Evolutionary conservation across 495 filamentous ascomycete genomes (phyloP).

Genomic region (Podospora pseudopauciseta): DNA sequence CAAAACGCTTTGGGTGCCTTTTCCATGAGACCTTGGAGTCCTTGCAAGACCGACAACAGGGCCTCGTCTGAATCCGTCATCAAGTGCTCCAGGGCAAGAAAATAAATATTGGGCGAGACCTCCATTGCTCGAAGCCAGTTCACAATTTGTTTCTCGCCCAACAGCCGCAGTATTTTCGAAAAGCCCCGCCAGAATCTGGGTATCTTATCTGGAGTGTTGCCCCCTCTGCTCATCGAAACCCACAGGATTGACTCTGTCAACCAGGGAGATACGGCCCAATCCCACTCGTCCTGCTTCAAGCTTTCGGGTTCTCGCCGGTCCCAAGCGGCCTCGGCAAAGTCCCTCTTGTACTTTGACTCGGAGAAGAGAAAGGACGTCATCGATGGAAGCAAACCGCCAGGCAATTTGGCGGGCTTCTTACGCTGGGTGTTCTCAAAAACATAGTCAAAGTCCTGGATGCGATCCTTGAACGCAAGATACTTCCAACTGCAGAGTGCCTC

Average conservation of each 20-base stretch:
- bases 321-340: constrained; percentile 70
- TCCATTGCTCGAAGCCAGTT: constrained; percentile 76
- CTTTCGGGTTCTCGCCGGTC: constrained; percentile 49
- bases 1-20: constrained; percentile 77
- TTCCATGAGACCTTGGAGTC: constrained; percentile 62
- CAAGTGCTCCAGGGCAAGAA: constrained; percentile 72
- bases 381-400: constrained; percentile 65
- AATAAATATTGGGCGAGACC: constrained; percentile 64
- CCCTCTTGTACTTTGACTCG: constrained; percentile 48
- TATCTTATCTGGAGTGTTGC: constrained; percentile 34
- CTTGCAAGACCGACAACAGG: constrained; percentile 59
- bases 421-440: constrained; percentile 74
- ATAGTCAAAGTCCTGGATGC: constrained; percentile 59
- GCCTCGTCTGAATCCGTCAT: constrained; percentile 53
- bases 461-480: constrained; percentile 40
- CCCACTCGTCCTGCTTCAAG: constrained; percentile 67
- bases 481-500: constrained; percentile 52
- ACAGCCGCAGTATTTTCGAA: constrained; percentile 60
- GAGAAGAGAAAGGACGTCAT: constrained; percentile 75
- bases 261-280: constrained; percentile 72
- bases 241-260: constrained; percentile 46
- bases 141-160: constrained; percentile 72
- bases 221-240: constrained; percentile 17
- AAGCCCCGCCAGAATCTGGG: constrained; percentile 73
- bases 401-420: constrained; percentile 65